phyloP scores from a whole-genome alignment of 257 asterid species.

The Ballota nigra region DNA sequence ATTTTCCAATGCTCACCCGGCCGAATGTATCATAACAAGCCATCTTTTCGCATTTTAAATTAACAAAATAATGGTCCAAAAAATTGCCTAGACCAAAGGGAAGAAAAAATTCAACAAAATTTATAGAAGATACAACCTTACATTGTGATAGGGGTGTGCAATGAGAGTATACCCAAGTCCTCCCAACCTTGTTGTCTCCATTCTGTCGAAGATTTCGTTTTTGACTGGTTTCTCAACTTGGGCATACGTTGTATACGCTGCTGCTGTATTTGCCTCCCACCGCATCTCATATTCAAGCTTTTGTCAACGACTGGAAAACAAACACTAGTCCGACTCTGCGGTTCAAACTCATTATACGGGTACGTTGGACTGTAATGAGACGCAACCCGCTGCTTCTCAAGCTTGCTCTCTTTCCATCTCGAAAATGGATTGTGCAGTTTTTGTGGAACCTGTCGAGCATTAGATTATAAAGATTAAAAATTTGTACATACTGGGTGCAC shows the following conservation, averaged over 20 bases:
- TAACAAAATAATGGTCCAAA: conserved; percentile 3
- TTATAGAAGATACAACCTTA: conserved; percentile 12
- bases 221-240: conserved; percentile 35
- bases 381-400: conserved; percentile 20
- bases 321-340: conserved; percentile 26
- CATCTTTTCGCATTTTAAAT: neutral
- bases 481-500: no score
- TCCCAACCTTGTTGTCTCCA: conserved; percentile 23
- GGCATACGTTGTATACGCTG: conserved; percentile 19
- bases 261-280: conserved; percentile 20
- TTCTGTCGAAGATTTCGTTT: conserved; percentile 31
- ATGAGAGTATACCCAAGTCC: conserved; percentile 55
- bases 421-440: conserved; percentile 47
- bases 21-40: neutral
- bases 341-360: conserved; percentile 16
- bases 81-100: no score
- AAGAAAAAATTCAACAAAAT: conserved; percentile 43
- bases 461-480: neutral
- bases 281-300: conserved; percentile 47
- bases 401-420: conserved; percentile 46
- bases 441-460: conserved; percentile 55
- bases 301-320: conserved; percentile 36
- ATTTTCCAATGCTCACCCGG: neutral
- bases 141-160: conserved; percentile 46
- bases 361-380: neutral